phyloP scores from a whole-genome alignment of 1,284 basidiomycete species.

The Leccinum subfulvum region DNA sequence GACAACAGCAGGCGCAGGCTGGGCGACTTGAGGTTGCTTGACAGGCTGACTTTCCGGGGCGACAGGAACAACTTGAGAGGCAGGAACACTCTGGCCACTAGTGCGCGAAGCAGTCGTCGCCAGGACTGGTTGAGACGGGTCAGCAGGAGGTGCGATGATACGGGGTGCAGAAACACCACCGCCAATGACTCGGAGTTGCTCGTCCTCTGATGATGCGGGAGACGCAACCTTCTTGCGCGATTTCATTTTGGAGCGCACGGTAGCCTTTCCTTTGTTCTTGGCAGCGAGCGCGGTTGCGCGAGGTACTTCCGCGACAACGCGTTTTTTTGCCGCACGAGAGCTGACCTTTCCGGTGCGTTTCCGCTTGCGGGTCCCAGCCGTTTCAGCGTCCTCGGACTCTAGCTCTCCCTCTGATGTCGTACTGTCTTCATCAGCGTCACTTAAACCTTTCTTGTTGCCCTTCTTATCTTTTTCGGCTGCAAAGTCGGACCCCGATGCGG shows the following conservation, averaged over 20 bases:
- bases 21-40: no score
- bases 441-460: fast-evolving
- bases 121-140: no score
- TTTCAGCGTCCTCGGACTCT: not conserved
- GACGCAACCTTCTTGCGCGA: not conserved
- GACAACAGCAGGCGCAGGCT: no score
- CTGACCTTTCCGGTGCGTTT: not conserved
- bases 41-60: no score
- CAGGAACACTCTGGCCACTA: no score
- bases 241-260: not conserved
- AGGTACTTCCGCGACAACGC: not conserved
- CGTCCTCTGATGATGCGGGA: not conserved
- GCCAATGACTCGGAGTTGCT: not conserved
- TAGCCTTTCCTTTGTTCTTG: not conserved
- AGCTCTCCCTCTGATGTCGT: not conserved
- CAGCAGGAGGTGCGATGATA: no score
- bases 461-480: not conserved
- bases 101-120: no score
- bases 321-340: not conserved
- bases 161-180: no score
- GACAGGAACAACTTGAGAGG: no score
- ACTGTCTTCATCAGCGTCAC: not conserved
- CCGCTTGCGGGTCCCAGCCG: not conserved
- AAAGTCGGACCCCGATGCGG: not conserved
- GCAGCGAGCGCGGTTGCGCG: not conserved